Percentiles rank a stretch among this genome's conserved stretches.
Conservation (phyloP, 169 alveolate genomes). For the Babesia caballi region DNA sequence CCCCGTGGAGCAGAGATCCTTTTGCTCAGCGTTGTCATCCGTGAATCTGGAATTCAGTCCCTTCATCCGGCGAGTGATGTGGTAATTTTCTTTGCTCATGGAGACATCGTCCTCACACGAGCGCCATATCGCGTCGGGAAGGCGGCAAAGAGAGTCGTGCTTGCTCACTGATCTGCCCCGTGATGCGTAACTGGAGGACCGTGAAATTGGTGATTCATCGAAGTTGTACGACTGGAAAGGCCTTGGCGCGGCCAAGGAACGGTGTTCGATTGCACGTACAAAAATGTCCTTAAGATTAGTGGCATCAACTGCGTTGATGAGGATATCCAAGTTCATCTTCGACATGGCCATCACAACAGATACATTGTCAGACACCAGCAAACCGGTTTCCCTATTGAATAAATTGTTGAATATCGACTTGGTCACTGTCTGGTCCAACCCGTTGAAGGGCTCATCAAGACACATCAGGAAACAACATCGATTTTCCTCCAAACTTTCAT, state of each 20-base stretch:
- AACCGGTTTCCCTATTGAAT: constrained; percentile 15
- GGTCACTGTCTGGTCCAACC: constrained; percentile 24
- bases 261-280: not conserved
- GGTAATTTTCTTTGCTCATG: not conserved
- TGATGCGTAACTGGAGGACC: no score
- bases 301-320: not conserved
- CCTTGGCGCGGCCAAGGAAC: not conserved
- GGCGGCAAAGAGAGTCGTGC: not conserved
- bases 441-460: constrained; percentile 42
- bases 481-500: constrained; percentile 23
- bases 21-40: not conserved
- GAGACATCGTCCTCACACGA: not conserved
- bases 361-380: constrained; percentile 28
- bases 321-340: not conserved
- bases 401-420: not conserved
- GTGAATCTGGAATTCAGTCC: not conserved
- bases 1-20: not conserved
- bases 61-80: not conserved
- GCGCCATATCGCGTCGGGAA: not conserved
- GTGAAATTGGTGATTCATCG: not conserved
- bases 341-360: constrained; percentile 18
- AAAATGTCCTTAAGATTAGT: not conserved
- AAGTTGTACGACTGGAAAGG: not conserved
- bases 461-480: constrained; percentile 57
- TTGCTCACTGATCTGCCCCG: no score